Evolutionary conservation across 768 basidiomycete species (phyloP), one percentile per base, ranked within the genome.

Genomic region (Mycena crocata): DNA sequence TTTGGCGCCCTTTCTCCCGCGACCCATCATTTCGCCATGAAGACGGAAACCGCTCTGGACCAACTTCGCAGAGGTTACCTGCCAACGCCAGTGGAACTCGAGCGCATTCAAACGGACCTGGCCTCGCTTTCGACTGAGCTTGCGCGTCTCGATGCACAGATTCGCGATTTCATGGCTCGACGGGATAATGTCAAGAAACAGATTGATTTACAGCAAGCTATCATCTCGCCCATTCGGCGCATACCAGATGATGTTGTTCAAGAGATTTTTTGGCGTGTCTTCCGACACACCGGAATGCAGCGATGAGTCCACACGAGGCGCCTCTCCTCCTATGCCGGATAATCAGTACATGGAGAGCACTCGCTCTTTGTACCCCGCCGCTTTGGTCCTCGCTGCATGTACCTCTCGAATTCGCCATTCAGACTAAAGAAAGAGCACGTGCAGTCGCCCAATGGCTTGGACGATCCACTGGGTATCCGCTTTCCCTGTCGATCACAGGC

Each of bases 171-270:
- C 26, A 31, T 31, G 13, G 40, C 17, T 10, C 56, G 34, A n/a
- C 28, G 56, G 9, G 56, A 57, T 42, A 14, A 51, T 32, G 13
- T 57, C 2, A 26, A 57, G 14, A 19, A 2, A 12, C 45, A 57
- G 15, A 42, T 57, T 44, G 42, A 57, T 4, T 30, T 23, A 40
- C 56, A 57, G 21, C 30, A 32, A 24, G 42, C 40, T 0, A 21
- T 84, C 24, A 49, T 40, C 17, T 40, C 51, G 31, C 57, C 37
- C 1, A 19, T 7, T 0, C n/a, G 44, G 50, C 40, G n/a, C 50
- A 3, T 64, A 9, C 63, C 62, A 0, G 24, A 19, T 5, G 63
- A 64, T 26, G 50, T 64, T 19, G 21, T 64, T 3, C 63, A 23
- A 5, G 55, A 57, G 23, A 64, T 64, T 64, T 64, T 30, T 23